phyloP scores from a whole-genome alignment of 768 basidiomycete genomes.

The Lentinula lateritia region DNA sequence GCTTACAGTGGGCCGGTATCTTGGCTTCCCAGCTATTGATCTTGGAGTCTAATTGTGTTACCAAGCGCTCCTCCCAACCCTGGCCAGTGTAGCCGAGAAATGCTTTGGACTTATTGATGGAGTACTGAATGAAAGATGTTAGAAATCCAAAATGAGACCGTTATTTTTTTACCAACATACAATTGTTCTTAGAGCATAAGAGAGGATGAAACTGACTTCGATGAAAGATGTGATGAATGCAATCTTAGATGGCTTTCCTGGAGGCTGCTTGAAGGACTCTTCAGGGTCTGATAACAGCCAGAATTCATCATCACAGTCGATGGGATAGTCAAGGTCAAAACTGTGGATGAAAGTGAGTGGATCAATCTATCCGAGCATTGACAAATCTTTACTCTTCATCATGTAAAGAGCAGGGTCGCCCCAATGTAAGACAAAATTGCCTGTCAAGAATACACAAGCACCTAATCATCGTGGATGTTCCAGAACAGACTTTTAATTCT shows the following conservation, averaged over 20 bases:
- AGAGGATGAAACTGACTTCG: neutral
- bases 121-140: constrained; percentile 17
- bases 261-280: constrained; percentile 1
- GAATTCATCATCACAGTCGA: constrained; percentile 6
- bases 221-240: neutral
- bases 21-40: constrained; percentile 73
- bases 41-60: constrained; percentile 69
- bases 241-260: constrained; percentile 2
- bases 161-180: constrained; percentile 9
- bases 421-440: constrained; percentile 17
- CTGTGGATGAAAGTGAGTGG: neutral
- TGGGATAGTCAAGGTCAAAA: constrained; percentile 4
- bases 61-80: constrained; percentile 36
- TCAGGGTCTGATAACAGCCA: neutral
- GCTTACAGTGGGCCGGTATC: constrained; percentile 50
- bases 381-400: constrained; percentile 28
- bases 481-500: constrained; percentile 43
- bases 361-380: neutral
- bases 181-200: neutral
- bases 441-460: neutral
- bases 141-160: constrained; percentile 8
- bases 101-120: constrained; percentile 8
- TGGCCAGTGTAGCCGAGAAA: neutral
- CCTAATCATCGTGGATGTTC: neutral
- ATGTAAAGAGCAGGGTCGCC: constrained; percentile 33